These are phyloP conservation scores for Macrolepiota dolichaula DNA, from an alignment of 768 basidiomycete genomes.

Conservation along the genomic window DNA sequence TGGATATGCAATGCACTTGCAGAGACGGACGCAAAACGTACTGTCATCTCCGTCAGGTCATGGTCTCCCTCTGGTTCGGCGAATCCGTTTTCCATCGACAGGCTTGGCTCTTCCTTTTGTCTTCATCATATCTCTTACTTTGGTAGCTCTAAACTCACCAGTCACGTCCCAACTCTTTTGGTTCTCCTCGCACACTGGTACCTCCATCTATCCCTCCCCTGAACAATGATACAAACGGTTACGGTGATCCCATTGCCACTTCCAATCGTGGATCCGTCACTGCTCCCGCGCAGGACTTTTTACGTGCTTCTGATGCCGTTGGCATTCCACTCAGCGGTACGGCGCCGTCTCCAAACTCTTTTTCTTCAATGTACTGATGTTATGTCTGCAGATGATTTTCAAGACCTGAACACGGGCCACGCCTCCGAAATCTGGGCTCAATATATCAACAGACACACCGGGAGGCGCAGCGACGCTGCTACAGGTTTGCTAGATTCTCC, in stretches of 20 bases:
- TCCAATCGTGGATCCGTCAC: conserved; percentile 66
- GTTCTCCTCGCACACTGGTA: not conserved
- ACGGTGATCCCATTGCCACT: conserved; percentile 72
- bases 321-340: conserved; percentile 65
- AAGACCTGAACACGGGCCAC: conserved; percentile 60
- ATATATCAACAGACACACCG: conserved; percentile 73
- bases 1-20: too few relatives aligned
- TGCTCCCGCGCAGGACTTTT: conserved; percentile 65
- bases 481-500: conserved; percentile 53
- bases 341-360: conserved; percentile 20
- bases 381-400: conserved; percentile 54
- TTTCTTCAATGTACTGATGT: too few relatives aligned
- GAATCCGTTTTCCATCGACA: not conserved
- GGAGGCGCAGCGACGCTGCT: conserved; percentile 68
- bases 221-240: conserved; percentile 68
- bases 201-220: conserved; percentile 3
- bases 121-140: not conserved
- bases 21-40: too few relatives aligned
- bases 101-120: too few relatives aligned
- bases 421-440: conserved; percentile 74
- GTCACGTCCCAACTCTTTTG: not conserved
- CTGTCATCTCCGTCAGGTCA: too few relatives aligned
- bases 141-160: not conserved
- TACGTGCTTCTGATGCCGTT: conserved; percentile 56
- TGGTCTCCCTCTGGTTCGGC: not conserved